These are phyloP conservation scores for Exophiala viscosa DNA, from an alignment of 2,329 filamentous ascomycete genomes.

Conservation along the genomic window DNA sequence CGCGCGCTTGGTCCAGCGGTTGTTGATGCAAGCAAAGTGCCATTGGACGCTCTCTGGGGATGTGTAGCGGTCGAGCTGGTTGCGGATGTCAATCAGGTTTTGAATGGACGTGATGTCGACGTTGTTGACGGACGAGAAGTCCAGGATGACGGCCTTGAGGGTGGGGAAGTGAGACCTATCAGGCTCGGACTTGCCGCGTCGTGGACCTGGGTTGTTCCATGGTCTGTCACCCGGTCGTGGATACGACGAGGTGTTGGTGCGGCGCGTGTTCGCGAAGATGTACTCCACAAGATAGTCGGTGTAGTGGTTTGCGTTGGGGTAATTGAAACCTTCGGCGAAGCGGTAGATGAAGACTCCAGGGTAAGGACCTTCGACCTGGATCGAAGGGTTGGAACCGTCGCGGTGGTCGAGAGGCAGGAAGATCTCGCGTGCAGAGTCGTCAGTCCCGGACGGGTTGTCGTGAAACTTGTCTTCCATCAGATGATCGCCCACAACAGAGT, in stretches of 20 bases:
- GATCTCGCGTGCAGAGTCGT: slow-evolving; percentile 58
- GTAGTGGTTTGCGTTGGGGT: slow-evolving; percentile 87
- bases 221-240: slow-evolving; percentile 70
- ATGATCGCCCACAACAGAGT: slow-evolving; percentile 77
- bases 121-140: slow-evolving; percentile 90
- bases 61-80: slow-evolving; percentile 84
- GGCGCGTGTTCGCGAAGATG: slow-evolving; percentile 68
- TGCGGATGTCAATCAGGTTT: slow-evolving; percentile 87
- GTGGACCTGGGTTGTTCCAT: slow-evolving; percentile 89
- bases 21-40: slow-evolving; percentile 93
- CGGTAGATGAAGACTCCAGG: slow-evolving; percentile 95
- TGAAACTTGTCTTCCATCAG: slow-evolving; percentile 61
- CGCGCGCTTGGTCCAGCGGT: slow-evolving; percentile 90
- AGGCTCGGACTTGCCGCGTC: slow-evolving; percentile 50
- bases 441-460: slow-evolving; percentile 21
- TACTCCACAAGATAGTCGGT: slow-evolving; percentile 71
- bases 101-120: slow-evolving; percentile 92
- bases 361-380: slow-evolving; percentile 75
- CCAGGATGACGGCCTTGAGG: slow-evolving; percentile 84
- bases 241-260: slow-evolving; percentile 68
- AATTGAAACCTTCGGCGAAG: slow-evolving; percentile 92
- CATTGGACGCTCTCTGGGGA: slow-evolving; percentile 80
- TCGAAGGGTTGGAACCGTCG: slow-evolving; percentile 85
- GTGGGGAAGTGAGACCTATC: slow-evolving; percentile 57
- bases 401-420: slow-evolving; percentile 82